These are phyloP conservation scores for Fusarium begoniae DNA, from an alignment of 2,329 filamentous ascomycete species.

Conservation along the genomic window DNA sequence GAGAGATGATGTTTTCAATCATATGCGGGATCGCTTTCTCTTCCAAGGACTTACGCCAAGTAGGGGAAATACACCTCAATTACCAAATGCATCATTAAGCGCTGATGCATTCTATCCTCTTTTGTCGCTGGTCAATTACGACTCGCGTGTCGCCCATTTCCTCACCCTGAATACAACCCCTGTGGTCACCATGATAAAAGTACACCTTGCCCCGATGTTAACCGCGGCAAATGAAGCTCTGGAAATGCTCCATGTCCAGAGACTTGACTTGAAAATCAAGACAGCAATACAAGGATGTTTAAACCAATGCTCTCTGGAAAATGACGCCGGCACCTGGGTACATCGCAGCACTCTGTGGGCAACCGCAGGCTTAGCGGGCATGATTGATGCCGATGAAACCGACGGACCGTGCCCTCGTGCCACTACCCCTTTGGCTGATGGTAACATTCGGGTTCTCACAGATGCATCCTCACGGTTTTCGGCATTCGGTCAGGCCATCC, in stretches of 20 bases:
- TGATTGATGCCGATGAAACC: background rate
- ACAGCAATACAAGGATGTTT: background rate
- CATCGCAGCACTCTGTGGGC: background rate
- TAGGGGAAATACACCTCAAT: background rate
- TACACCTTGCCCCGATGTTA: background rate
- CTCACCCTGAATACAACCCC: background rate
- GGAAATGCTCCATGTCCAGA: background rate
- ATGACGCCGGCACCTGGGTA: background rate
- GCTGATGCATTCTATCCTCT: background rate
- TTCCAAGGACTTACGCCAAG: background rate
- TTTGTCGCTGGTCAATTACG: background rate
- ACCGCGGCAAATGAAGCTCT: background rate
- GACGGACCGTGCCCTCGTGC: background rate
- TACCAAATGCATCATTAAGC: rapidly evolving
- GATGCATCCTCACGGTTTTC: background rate
- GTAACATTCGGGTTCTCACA: background rate
- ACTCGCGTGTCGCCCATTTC: background rate
- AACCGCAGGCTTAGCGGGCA: background rate
- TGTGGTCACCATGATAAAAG: background rate
- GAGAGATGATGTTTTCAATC: background rate
- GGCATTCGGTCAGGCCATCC: background rate
- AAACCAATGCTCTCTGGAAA: background rate
- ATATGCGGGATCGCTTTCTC: background rate
- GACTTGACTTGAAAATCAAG: background rate
- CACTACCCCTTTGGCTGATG: background rate